These are phyloP conservation scores for Hypoxylon sp. DNA, from an alignment of 2,329 filamentous ascomycete species.

Conservation along the genomic window DNA sequence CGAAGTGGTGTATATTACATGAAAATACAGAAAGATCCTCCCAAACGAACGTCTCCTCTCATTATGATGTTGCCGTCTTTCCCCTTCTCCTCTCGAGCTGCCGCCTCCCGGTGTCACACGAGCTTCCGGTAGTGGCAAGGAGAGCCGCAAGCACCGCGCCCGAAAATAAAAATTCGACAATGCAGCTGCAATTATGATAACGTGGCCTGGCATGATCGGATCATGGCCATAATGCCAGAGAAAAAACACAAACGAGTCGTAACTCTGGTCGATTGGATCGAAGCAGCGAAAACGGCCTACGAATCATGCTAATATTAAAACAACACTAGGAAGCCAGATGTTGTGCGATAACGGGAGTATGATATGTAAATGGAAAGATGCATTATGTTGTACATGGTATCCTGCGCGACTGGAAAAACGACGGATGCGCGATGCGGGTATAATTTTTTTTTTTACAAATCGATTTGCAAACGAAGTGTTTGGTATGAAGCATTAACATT, in stretches of 20 bases:
- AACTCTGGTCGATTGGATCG: conserved; percentile 1
- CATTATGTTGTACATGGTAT: conserved; percentile 49
- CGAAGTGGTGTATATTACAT: conserved; percentile 36
- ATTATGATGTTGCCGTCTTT: conserved; percentile 30
- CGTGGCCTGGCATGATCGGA: conserved; percentile 16
- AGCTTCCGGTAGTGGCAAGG: conserved; percentile 29
- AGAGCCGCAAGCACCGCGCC: conserved; percentile 33
- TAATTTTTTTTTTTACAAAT: conserved; percentile 43
- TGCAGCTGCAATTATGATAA: conserved; percentile 19
- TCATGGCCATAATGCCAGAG: conserved; percentile 9
- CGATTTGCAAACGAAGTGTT: conserved; percentile 30
- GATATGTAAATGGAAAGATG: conserved; percentile 39
- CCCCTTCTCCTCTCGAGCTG: conserved; percentile 36
- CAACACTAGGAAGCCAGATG: conserved; percentile 18
- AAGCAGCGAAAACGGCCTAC: conserved; percentile 30
- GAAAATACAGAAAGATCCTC: conserved; percentile 29
- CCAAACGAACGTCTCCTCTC: conserved; percentile 28
- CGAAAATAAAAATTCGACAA: conserved; percentile 21
- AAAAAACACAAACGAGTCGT: too few species aligned
- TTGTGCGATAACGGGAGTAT: conserved; percentile 18
- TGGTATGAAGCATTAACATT: conserved; percentile 23
- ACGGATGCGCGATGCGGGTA: conserved; percentile 42
- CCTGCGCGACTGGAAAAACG: conserved; percentile 42
- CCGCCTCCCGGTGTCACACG: conserved; percentile 39
- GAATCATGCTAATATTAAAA: conserved; percentile 34